phyloP scores from a whole-genome alignment of 345 rosid genomes.

The Salix suchowensis region DNA sequence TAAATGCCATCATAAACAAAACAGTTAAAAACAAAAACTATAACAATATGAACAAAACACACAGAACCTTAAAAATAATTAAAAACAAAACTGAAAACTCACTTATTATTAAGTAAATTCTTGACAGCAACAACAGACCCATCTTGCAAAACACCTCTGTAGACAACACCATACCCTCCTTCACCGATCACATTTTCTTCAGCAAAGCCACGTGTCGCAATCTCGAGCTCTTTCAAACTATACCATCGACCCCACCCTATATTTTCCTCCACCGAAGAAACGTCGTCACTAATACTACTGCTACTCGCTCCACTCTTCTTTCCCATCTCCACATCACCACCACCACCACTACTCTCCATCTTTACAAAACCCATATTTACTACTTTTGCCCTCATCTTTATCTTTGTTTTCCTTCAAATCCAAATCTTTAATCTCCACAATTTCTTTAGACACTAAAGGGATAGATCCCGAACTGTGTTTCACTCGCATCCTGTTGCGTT shows the following conservation, averaged over 20 bases:
- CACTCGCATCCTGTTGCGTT: conserved; percentile 43
- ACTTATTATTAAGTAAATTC: conserved; percentile 88
- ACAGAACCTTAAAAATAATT: not conserved
- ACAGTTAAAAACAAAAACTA: not conserved
- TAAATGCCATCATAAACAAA: not conserved
- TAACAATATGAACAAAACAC: conserved; percentile 13
- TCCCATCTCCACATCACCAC: conserved; percentile 9
- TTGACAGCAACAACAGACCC: conserved; percentile 88
- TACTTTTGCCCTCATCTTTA: conserved; percentile 21
- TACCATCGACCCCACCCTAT: conserved; percentile 97
- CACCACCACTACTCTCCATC: conserved; percentile 20
- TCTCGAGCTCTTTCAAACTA: conserved; percentile 71
- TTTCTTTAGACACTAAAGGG: conserved; percentile 72
- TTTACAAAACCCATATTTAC: conserved; percentile 18
- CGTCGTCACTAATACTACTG: conserved; percentile 41
- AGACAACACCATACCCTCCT: conserved; percentile 94
- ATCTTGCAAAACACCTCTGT: conserved; percentile 61
- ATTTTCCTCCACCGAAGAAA: conserved; percentile 42
- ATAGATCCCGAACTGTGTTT: conserved; percentile 71
- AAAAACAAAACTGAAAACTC: conserved; percentile 17
- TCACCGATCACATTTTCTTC: conserved; percentile 86
- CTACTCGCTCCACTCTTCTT: conserved; percentile 34
- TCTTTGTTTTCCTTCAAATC: conserved; percentile 23
- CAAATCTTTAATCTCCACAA: conserved; percentile 55
- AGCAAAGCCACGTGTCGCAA: conserved; percentile 74